Base-by-base conservation (phyloP, 352 stramenopile genomes). In the Phytophthora multivora region DNA sequence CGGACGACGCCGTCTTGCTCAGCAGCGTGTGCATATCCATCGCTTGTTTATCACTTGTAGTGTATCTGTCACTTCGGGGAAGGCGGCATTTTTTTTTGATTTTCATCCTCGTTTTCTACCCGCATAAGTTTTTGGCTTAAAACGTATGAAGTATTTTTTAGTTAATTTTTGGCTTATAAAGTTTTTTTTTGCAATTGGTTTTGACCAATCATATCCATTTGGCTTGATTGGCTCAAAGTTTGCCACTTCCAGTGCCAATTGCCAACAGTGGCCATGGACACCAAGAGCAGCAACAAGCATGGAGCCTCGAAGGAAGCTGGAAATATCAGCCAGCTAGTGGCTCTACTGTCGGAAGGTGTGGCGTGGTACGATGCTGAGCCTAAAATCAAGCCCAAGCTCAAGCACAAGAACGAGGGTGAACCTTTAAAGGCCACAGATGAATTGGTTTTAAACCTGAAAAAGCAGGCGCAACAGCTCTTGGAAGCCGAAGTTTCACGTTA, bases 401-500 rank as follows among this genome's bases (percentile, higher is more conserved):
- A 59, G 39, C 38, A 66, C 38, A 63, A 66, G 53, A 58, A 31
- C 19, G 43, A 63, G 3, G 11, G n/a, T 0, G 61, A 67, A 33
- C 26, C 57, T 13, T 49, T 67, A 0, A 38, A 67, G n/a, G 40
- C 61, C 39, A 62, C 73, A 7, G 73, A 75, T 42, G 73, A 84
- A 23, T n/a, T 80, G 12, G 65, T 86, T 9, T 23, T 86, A 12
- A 66, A 71, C 16, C 70, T 80, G 23, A 90, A 90, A 69, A 79
- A 81, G 46, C 63, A 79, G 18, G 82, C 81, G 19, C 78, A 94
- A 60, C 51, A 65, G 35, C 67, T 91, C 21, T 52, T 91, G 33
- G 82, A 91, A 47, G 41, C 64, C 15, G 79, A 91, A 47, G 77
- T 93, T 43, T 47, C 69, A 40, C 82, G 74, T 39, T 79, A 78